phyloP scores from a whole-genome alignment of 2,329 filamentous ascomycete species.

The Meredithiella fracta region DNA sequence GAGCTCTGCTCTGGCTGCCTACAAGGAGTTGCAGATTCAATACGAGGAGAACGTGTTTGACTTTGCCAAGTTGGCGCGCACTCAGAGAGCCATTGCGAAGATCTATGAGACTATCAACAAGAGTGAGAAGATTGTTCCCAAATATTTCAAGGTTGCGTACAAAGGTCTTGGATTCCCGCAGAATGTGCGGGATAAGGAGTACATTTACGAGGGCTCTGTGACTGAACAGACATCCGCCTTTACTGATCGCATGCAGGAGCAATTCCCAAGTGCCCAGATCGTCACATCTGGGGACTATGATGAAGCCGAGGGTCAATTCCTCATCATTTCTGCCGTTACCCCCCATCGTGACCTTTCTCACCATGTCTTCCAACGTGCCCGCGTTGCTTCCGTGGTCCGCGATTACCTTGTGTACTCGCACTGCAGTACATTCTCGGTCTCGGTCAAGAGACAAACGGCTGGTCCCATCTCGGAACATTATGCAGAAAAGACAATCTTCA shows the following conservation, averaged over 20 bases:
- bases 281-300: slow-evolving; percentile 52
- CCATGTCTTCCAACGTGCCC: slow-evolving; percentile 74
- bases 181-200: slow-evolving; percentile 73
- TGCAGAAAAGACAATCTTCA: slow-evolving; percentile 72
- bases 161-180: slow-evolving; percentile 76
- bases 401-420: slow-evolving; percentile 70
- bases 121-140: slow-evolving; percentile 59
- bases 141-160: slow-evolving; percentile 86
- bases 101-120: slow-evolving; percentile 81
- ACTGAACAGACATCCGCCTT: slow-evolving; percentile 67
- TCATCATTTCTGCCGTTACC: slow-evolving; percentile 66
- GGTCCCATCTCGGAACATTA: slow-evolving; percentile 57
- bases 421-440: slow-evolving; percentile 64
- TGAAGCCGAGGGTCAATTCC: slow-evolving; percentile 77
- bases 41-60: slow-evolving; percentile 85
- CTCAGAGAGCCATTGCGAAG: slow-evolving; percentile 77
- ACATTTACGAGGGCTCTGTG: slow-evolving; percentile 70
- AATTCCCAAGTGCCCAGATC: slow-evolving; percentile 74
- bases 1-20: slow-evolving; percentile 73
- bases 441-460: slow-evolving; percentile 51
- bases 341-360: slow-evolving; percentile 69
- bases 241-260: slow-evolving; percentile 79
- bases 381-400: slow-evolving; percentile 65
- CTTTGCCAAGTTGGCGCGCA: slow-evolving; percentile 76
- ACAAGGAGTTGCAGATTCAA: slow-evolving; percentile 79